Base-by-base conservation (phyloP, 495 filamentous ascomycete genomes). In the Neohortaea acidophila region DNA sequence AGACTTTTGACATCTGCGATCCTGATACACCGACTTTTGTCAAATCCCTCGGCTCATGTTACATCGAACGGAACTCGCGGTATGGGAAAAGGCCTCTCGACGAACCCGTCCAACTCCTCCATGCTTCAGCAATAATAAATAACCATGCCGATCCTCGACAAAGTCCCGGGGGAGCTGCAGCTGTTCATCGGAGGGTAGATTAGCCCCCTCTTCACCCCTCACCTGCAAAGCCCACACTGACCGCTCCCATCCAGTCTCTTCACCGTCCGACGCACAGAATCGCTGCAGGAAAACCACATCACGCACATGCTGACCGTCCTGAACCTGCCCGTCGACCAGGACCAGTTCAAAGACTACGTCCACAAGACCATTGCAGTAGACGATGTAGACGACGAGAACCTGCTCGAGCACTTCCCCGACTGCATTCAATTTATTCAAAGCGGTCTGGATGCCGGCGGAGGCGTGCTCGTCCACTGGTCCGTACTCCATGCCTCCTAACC, bases 291-390 rank as follows among this genome's bases (percentile, higher is more conserved):
- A 43, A 69, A 72, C 43, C 78, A 78, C 32, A 83, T 96, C 56
- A 94, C 84, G 2, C 87, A 94, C 60, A 66, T 96, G 24, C 61
- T 97, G n/a, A 93, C 87, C 2, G 84, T 83, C 41, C 53, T 89
- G 38, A 63, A 69, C 25, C 58, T 75, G 33, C 66, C 70, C 25
- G 61, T 73, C 36, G 67, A 74, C 36, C 54, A 69, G 34, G 50
- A 65, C 37, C 53, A 71, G 14, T 69, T 69, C 49, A 55, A 65
- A 38, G 51, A 61, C 5, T 84, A 75, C 53, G 59, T 75, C 42
- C 85, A 91, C 55, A 67, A 78, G 44, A 67, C 68, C 44, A 77
- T 96, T 51, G 76, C 84, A 43, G 74, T 93, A 23, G 81, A 94
- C 60, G 89, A 94, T 64, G 69, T 79, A 30, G 79, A 80, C 11